These are phyloP conservation scores for Trametes gibbosa DNA, from an alignment of 768 basidiomycete species.

Conservation along the genomic window DNA sequence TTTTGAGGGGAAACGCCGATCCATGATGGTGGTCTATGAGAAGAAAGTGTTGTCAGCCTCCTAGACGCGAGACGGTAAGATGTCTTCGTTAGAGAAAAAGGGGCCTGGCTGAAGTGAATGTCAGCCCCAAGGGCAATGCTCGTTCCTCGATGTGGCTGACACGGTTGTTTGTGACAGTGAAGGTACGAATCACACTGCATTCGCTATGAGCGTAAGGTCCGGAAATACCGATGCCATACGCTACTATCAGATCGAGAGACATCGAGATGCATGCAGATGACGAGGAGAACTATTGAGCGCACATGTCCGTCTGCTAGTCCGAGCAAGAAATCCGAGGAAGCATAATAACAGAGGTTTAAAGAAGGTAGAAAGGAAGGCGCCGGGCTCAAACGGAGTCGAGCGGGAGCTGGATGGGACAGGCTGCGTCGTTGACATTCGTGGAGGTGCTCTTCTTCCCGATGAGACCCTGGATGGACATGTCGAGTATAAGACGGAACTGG, in stretches of 20 bases:
- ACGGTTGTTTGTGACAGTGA: neutral
- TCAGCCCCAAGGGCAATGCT: neutral
- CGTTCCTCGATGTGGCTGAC: neutral
- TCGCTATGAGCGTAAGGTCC: neutral
- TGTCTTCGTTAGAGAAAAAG: neutral
- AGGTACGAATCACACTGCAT: neutral
- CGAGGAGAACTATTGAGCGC: slow-evolving; percentile 8
- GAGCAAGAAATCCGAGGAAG: slow-evolving; percentile 1
- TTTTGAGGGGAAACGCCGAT: slow-evolving; percentile 20
- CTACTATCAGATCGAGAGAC: slow-evolving; percentile 12
- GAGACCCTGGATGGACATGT: slow-evolving; percentile 71
- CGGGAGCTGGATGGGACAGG: slow-evolving; percentile 70
- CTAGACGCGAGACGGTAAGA: neutral
- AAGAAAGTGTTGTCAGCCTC: slow-evolving; percentile 4
- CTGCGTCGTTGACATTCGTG: slow-evolving; percentile 55
- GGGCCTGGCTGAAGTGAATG: neutral
- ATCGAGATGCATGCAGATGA: slow-evolving; percentile 15
- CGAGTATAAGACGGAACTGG: slow-evolving; percentile 61
- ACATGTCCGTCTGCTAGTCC: slow-evolving; percentile 21
- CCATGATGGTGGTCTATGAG: slow-evolving; percentile 16
- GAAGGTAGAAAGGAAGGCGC: neutral
- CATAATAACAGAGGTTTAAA: slow-evolving; percentile 1
- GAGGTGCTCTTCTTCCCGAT: slow-evolving; percentile 49
- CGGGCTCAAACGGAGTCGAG: slow-evolving; percentile 44
- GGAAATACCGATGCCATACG: slow-evolving; percentile 18